Base-by-base conservation (phyloP, 2,329 filamentous ascomycete species). In the Neocatenulostroma microsporum region DNA sequence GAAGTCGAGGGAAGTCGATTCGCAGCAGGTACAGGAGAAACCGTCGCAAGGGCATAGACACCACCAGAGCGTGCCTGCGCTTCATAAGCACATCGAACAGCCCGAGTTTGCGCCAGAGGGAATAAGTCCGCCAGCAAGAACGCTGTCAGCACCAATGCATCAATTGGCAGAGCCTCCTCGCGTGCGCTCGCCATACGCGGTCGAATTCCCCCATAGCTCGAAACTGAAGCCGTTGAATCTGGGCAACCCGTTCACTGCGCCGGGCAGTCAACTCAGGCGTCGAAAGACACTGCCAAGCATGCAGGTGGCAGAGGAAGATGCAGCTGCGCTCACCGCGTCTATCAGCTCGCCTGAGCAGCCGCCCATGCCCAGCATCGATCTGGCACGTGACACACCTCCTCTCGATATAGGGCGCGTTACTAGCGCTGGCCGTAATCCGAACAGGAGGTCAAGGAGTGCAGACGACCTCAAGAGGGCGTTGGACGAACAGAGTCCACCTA, bases 141-240 rank as follows among this genome's bases (percentile, higher is more conserved):
- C 36, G 33, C 39, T 29, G 20, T 53, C 53, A 11, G 47, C 46
- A 12, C 52, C 53, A 8, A 23, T 54, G 26, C 41, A 45, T 1
- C 25, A 40, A 12, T 24, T 36, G 17, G 34, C 46, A 5, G 40
- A 43, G 39, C 24, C 36, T 21, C 17, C 35, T 21, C 39, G 48
- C 27, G 45, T 37, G 5, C 49, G 46, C 23, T 60, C 57, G 3
- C 54, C 58, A 3, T 57, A 56, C 41, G 58, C 58, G 5, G 50
- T 61, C 5, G 50, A 58, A 15, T 62, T 62, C 36, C 59, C 59
- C 8, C 53, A 60, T 26, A 59, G 57, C 34, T 51, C 55, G 1
- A 44, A 48, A 14, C 42, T 62, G 27, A 60, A 61, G 45, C 59
- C 59, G 11, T 45, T 61, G 30, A 47, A 58, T 27, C 42, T 62